Base-by-base conservation (phyloP, 2,329 filamentous ascomycete genomes). In the Scolecobasidium constrictum region DNA sequence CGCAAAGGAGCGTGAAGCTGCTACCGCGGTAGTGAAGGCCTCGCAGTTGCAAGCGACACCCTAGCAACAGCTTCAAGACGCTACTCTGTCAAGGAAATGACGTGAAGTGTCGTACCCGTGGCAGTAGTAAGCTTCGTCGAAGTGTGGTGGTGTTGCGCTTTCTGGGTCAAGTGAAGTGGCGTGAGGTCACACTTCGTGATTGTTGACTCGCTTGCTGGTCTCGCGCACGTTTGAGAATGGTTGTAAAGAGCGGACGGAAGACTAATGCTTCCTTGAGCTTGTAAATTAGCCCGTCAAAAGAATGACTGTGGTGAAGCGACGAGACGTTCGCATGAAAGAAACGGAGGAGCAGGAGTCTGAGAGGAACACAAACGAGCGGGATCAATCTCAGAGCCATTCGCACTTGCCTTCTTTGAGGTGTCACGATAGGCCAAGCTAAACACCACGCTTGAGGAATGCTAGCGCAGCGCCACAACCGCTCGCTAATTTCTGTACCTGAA, bases 191-290 rank as follows among this genome's bases (percentile, higher is more conserved):
- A n/a, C 9, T n/a, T 31, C n/a, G 26, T 31, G 26, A 9, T 31
- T 31, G 26, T 31, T 31, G 26, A 31, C 26, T 31, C 9, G 26
- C 26, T 7, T 31, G n/a, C 26, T 9, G 20, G 54, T 61, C 45
- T 31, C 9, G 9, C 9, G 26, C 26, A 31, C 9, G n/a, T n/a
- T 31, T n/a, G 26, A n/a, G 26, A 31, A 31, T 9, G 26, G 26
- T 9, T 31, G n/a, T n/a, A 31, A 31, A 31, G 26, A 31, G 26
- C n/a, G 26, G 26, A 31, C 26, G 26, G 26, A 31, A 31, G 26
- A 7, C 9, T 31, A n/a, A 31, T 31, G n/a, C 26, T 31, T 31
- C 26, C 26, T 31, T 7, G 26, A 31, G 26, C n/a, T n/a, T 7
- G 26, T 7, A n/a, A 31, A 31, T n/a, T 31, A n/a, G 9, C n/a